A percentile compares a stretch with the other conserved stretches of the same genome.
phyloP scores from a whole-genome alignment of 257 asterid species.

The Solanum tacnaense region DNA sequence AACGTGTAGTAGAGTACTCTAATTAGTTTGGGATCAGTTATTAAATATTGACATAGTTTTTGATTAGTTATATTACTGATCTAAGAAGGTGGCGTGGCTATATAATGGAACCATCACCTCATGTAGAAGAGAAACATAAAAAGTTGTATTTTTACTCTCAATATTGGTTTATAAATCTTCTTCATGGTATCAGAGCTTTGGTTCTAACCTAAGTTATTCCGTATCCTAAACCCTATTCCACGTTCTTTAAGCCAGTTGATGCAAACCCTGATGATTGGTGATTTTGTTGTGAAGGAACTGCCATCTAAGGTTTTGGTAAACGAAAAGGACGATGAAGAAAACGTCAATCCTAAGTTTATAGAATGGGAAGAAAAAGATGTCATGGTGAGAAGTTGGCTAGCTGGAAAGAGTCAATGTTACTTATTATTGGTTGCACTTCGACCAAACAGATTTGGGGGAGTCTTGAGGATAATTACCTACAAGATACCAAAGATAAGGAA shows the following conservation, averaged over 20 bases:
- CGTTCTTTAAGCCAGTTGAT: not conserved
- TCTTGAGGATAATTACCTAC: not conserved
- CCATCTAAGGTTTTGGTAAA: not conserved
- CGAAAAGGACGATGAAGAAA: not conserved
- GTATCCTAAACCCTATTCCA: not conserved
- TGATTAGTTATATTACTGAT: not conserved
- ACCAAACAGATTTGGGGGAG: not conserved
- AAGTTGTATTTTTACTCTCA: not conserved
- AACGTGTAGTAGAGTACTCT: not conserved
- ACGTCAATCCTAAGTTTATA: not conserved
- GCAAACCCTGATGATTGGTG: not conserved
- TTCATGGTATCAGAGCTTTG: not conserved
- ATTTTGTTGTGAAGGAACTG: not conserved
- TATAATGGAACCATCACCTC: not conserved
- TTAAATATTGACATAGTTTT: not conserved
- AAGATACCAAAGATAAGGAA: not conserved
- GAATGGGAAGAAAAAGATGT: not conserved
- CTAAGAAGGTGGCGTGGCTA: not conserved
- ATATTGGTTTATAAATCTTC: not conserved
- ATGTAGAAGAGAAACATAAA: not conserved
- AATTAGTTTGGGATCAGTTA: not conserved
- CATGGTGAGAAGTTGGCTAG: not conserved
- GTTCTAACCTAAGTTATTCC: not conserved
- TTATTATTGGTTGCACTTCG: not conserved
- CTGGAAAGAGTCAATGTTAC: not conserved